A percentile compares a stretch with the other conserved stretches of the same genome.
Conservation (phyloP, 768 basidiomycete species). For the Hypholoma sublateritium region DNA sequence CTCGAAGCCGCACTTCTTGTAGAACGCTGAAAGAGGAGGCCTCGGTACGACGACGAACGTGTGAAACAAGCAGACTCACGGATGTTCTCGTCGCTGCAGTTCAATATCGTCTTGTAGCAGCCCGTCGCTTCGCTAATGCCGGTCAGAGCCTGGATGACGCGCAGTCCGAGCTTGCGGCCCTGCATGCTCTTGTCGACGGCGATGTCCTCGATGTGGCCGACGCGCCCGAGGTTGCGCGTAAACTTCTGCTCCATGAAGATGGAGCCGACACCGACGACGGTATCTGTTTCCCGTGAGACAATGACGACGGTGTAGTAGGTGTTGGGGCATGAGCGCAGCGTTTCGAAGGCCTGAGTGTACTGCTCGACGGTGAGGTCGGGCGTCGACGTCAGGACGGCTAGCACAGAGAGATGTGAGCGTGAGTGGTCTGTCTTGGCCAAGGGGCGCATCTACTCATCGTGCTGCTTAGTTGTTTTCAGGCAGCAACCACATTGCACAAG, state of each 20-base stretch:
- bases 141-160: slow-evolving; percentile 84
- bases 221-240: slow-evolving; percentile 77
- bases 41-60: not conserved
- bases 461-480: not conserved
- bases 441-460: slow-evolving; percentile 73
- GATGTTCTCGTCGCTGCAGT: slow-evolving; percentile 89
- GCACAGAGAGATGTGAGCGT: slow-evolving; percentile 82
- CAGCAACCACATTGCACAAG: not conserved
- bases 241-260: slow-evolving; percentile 95
- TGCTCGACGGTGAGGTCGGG: slow-evolving; percentile 61
- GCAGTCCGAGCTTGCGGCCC: slow-evolving; percentile 88
- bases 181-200: slow-evolving; percentile 87
- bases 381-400: slow-evolving; percentile 76
- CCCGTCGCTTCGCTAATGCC: slow-evolving; percentile 78
- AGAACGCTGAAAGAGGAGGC: slow-evolving; percentile 67
- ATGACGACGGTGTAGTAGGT: slow-evolving; percentile 90
- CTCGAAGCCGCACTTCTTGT: slow-evolving; percentile 91
- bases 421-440: slow-evolving; percentile 81
- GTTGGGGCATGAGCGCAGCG: slow-evolving; percentile 47
- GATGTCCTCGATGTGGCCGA: slow-evolving; percentile 98
- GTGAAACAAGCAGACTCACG: slow-evolving; percentile 56
- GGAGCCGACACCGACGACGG: slow-evolving; percentile 80
- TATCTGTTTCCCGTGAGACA: slow-evolving; percentile 69
- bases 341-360: slow-evolving; percentile 71
- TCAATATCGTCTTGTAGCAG: slow-evolving; percentile 96